Percentiles rank a stretch among this genome's conserved stretches.
Conservation (phyloP, 805 yeast genomes). For the Lipomyces mesembrius region DNA sequence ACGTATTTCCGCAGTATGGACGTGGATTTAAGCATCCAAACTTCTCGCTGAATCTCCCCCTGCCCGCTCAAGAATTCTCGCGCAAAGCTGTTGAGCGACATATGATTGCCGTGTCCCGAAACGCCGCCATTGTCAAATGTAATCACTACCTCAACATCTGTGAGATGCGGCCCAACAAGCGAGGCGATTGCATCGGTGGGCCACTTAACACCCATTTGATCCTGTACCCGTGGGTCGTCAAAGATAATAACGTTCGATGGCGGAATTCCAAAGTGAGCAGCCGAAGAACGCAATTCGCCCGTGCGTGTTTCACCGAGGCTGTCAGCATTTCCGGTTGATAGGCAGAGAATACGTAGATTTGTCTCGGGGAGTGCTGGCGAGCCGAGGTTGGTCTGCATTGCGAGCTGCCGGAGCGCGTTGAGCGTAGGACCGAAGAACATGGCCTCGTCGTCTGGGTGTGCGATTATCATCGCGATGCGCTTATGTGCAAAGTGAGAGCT, state of each 20-base stretch:
- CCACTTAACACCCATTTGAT: constrained; percentile 76
- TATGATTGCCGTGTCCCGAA: constrained; percentile 87
- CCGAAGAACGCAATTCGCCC: constrained; percentile 62
- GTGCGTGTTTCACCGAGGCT: constrained; percentile 70
- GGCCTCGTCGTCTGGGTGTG: constrained; percentile 98
- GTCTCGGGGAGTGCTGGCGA: constrained; percentile 10
- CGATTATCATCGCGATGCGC: constrained; percentile 58
- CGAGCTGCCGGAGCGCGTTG: constrained; percentile 48
- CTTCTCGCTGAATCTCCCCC: constrained; percentile 28
- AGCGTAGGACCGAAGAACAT: constrained; percentile 93
- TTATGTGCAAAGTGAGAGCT: constrained; percentile 20
- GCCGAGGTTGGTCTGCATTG: constrained; percentile 34
- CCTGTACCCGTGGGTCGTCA: constrained; percentile 59
- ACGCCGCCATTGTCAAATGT: constrained; percentile 86
- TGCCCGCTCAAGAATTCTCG: constrained; percentile 39
- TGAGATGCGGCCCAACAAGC: constrained; percentile 45
- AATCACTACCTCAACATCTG: constrained; percentile 52
- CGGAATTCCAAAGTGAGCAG: constrained; percentile 57
- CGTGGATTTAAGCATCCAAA: constrained; percentile 45
- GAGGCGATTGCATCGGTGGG: constrained; percentile 50
- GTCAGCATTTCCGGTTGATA: constrained; percentile 77
- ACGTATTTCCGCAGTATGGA: constrained; percentile 48
- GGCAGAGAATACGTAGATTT: constrained; percentile 38
- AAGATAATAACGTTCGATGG: constrained; percentile 52
- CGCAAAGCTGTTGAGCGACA: constrained; percentile 60